These are phyloP conservation scores for Metschnikowia borealis DNA, from an alignment of 805 yeast genomes.

Conservation along the genomic window DNA sequence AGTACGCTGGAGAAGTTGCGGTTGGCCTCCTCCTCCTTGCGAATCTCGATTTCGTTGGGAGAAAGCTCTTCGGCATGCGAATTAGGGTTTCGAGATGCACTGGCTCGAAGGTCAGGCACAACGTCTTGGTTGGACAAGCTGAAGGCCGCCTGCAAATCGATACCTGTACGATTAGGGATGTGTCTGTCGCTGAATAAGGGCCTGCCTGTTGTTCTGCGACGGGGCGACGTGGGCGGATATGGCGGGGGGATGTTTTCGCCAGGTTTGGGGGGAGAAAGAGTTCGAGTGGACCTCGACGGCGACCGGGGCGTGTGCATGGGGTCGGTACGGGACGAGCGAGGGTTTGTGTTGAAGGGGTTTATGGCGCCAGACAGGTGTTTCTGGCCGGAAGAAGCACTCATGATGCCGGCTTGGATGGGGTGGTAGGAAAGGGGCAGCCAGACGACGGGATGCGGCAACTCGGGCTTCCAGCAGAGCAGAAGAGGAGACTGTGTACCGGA, in stretches of 20 bases:
- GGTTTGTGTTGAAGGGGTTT: slow-evolving; percentile 4
- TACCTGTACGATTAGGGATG: slow-evolving; percentile 83
- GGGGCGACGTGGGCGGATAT: slow-evolving; percentile 38
- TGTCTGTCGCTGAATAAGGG: slow-evolving; percentile 74
- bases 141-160: slow-evolving; percentile 84
- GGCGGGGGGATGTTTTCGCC: slow-evolving; percentile 20
- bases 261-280: slow-evolving; percentile 35
- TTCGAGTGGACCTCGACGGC: slow-evolving; percentile 40
- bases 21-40: slow-evolving; percentile 78
- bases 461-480: slow-evolving; percentile 1
- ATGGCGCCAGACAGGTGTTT: slow-evolving; percentile 2
- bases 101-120: slow-evolving; percentile 30
- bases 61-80: slow-evolving; percentile 17
- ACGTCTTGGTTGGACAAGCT: slow-evolving; percentile 48
- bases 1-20: slow-evolving; percentile 81
- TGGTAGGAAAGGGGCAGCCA: background rate
- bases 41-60: slow-evolving; percentile 61
- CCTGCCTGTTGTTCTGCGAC: slow-evolving; percentile 44
- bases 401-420: background rate
- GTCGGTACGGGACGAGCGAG: background rate
- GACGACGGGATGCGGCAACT: background rate
- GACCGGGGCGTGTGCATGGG: slow-evolving; percentile 35
- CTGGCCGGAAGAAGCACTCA: slow-evolving; percentile 2
- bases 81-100: slow-evolving; percentile 7
- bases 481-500: background rate